Base-by-base conservation (phyloP, 257 asterid genomes). In the Nicotiana paniculata region DNA sequence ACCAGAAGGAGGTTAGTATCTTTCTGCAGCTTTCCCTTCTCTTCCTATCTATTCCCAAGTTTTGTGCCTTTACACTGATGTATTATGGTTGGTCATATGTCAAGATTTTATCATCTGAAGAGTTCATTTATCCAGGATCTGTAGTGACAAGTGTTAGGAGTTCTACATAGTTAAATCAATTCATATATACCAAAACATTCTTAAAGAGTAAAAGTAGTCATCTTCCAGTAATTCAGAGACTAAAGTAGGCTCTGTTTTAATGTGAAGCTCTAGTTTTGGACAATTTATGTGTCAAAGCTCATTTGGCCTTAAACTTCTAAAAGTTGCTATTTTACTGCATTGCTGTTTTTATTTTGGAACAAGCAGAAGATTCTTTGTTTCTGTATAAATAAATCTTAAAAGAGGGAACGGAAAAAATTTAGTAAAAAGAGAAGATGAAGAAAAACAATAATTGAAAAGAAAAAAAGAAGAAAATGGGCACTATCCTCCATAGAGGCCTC, bases 1-100 rank as follows among this genome's bases (percentile, higher is more conserved):
- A 84, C 99, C 99, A 18, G 99, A 96, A 93, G 99, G 99, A 92
- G 99, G 99, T 95, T 64, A 89, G 92, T 85, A 55, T 48, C 74
- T 43, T 63, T n/a, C 0, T 79, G 57, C 82, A 48, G 62, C 9
- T 7, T 16, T 48, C 6, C 9, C 21, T 48, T 26, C 43, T 74
- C 62, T 24, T 74, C 43, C 16, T 13, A 37, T 74, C 26, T 74
- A 48, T 74, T 7, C 79, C 79, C 79, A 48, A 48, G 21, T 74
- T 48, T 74, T 74, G 39, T 74, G 79, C 62, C 43, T 74, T 48
- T 13, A 48, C 16, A 2, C 62, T 15, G 78, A 74, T 74, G 79
- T 74, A 26, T 26, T 74, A 13, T 74, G 28, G 79, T 74, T 74
- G 79, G 79, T 15, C 63, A 26, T 26, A 74, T 13, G 62, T 74